Percentiles rank a stretch among this genome's conserved stretches.
Evolutionary conservation across 352 stramenopile genomes (phyloP).

Genomic region (Phytophthora brassicae): DNA sequence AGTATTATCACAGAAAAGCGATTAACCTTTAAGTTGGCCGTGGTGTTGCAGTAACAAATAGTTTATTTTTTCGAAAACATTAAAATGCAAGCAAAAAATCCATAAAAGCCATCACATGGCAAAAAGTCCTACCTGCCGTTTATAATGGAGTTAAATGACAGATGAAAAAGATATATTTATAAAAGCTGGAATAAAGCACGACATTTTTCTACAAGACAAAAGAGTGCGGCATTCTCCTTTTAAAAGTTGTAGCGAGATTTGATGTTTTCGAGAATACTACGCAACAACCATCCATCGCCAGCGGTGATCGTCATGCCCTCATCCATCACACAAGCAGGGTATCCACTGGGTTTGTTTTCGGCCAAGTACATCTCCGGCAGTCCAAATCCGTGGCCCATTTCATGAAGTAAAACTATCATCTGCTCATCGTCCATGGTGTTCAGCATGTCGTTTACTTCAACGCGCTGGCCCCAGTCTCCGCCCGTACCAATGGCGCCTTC

Average conservation of each 20-base stretch:
- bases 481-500: conserved; percentile 30
- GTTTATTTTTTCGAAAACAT: no score
- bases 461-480: conserved; percentile 42
- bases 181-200: no score
- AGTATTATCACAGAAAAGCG: not conserved
- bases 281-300: conserved; percentile 21
- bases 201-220: no score
- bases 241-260: conserved; percentile 20
- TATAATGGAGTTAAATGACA: no score
- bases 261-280: conserved; percentile 25
- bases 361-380: conserved; percentile 32
- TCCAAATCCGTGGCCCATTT: conserved; percentile 46
- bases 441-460: conserved; percentile 43
- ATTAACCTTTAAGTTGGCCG: not conserved
- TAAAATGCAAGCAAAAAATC: no score
- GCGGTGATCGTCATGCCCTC: conserved; percentile 5
- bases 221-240: no score
- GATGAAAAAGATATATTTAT: no score
- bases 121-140: no score
- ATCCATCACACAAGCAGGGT: conserved; percentile 29
- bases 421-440: conserved; percentile 25
- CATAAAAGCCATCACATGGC: no score
- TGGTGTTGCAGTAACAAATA: conserved; percentile 8
- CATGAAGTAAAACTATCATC: conserved; percentile 40
- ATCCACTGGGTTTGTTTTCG: conserved; percentile 22